Base-by-base conservation (phyloP, 352 stramenopile species). In the Peronospora belbahrii region DNA sequence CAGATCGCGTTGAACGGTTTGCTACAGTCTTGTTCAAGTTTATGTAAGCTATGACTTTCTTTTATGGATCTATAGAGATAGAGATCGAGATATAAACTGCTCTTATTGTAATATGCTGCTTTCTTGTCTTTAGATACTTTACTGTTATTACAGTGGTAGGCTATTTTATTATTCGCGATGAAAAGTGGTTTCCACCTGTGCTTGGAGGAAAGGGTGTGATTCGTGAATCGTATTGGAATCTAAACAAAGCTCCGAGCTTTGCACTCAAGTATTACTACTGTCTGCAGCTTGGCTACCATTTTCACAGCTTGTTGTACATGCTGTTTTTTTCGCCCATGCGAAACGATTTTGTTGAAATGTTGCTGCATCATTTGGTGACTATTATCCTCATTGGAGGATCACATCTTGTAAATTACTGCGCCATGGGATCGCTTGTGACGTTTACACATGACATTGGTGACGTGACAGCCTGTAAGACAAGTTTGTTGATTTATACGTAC, bases 1-100 rank as follows among this genome's bases (percentile, higher is more conserved):
- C 71, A 28, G 67, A 76, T 48, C 74, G 71, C 46, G 60, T 86
- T 25, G 65, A 83, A 43, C 74, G 74, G 44, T 86, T 86, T 43
- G 57, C 71, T 10, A 82, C 69, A 20, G 72, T 86, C 42, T 34
- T 84, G n/a, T 86, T 86, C 58, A 86, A 86, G 53, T 62, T 86
- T 31, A 48, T 79, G 69, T 82, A 20, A 43, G 67, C 41, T 36
- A 40, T 45, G n/a, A 18, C 20, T 30, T 15, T 37, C 43, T 35
- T 6, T n/a, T n/a, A n/a, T 34, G 39, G 24, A 28, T 52, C 25
- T 27, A 27, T 7, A 27, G 23, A 9, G 5, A 27, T 27, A n/a
- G n/a, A n/a, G n/a, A n/a, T n/a, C n/a, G n/a, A n/a, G n/a, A n/a
- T 27, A 27, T 27, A 6, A 6, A 9, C 23, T 27, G 9, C 4